Evolutionary conservation across 1,284 basidiomycete genomes (phyloP).

Genomic region (Cryptococcus depauperatus): DNA sequence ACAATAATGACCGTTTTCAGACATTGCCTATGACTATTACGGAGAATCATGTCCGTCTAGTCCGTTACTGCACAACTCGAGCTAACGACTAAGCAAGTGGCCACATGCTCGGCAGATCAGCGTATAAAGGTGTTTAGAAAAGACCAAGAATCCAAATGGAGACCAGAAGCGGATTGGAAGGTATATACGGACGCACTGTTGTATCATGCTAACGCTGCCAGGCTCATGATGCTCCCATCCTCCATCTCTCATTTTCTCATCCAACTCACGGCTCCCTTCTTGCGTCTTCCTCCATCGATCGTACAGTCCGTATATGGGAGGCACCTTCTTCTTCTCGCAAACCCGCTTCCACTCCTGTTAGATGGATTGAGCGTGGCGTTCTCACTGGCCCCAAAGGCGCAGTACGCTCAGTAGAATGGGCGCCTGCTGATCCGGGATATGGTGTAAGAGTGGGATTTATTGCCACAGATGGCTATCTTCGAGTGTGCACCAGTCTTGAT

Average conservation of each 20-base stretch:
- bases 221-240: slow-evolving; percentile 81
- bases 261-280: slow-evolving; percentile 79
- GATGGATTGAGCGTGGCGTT: slow-evolving; percentile 66
- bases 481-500: slow-evolving; percentile 84
- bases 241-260: slow-evolving; percentile 77
- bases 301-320: slow-evolving; percentile 85
- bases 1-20: slow-evolving; percentile 45
- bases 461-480: slow-evolving; percentile 72
- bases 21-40: slow-evolving; percentile 82
- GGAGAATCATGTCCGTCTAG: slow-evolving; percentile 54
- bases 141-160: slow-evolving; percentile 60
- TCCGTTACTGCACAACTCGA: no score
- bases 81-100: no score
- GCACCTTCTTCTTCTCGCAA: slow-evolving; percentile 43
- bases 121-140: slow-evolving; percentile 71
- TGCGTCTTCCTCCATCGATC: slow-evolving; percentile 76
- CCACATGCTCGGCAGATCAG: slow-evolving; percentile 49
- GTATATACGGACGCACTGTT: slow-evolving; percentile 44
- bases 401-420: slow-evolving; percentile 73
- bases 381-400: slow-evolving; percentile 75
- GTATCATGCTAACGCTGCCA: slow-evolving; percentile 31
- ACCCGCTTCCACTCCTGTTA: background rate
- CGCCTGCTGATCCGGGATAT: slow-evolving; percentile 60
- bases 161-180: slow-evolving; percentile 77
- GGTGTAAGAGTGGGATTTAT: slow-evolving; percentile 80